Evolutionary conservation across 169 alveolate genomes (phyloP), one percentile per base, ranked within the genome.

Genomic region (Eimeria sp.): DNA sequence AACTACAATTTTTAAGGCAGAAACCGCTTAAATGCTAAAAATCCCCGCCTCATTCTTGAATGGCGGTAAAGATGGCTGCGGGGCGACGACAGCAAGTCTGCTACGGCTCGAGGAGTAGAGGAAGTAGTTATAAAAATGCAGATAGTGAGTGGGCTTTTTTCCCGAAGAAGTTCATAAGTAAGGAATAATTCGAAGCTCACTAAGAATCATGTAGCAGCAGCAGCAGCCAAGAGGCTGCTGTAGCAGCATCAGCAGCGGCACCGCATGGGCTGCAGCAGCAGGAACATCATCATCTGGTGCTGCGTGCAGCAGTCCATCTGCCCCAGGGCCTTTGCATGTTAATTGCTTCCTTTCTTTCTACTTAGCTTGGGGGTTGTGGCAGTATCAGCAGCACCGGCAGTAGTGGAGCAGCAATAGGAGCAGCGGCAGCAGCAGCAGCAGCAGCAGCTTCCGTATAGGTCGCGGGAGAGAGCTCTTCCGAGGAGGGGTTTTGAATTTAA

Each of bases 181-280:
- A 46, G 88, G 27, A 78, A 2, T 16, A 78, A 52, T 43, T 78
- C 71, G 68, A 52, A 10, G 68, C 49, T 78, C 88, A 11, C 46
- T 78, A 49, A 78, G 88, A 78, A 78, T 78, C 88, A 46, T n/a
- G 88, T 30, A 78, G 88, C 88, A n/a, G 88, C 88, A 78, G 88
- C 88, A 46, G 88, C 88, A n/a, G 90, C 64, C 82, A 52, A 40
- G 82, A 71, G 37, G 82, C 90, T 40, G 93, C 82, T 2, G 93
- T 83, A 23, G 93, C 93, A 85, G 66, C 91, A 62, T 62, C 82
- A 87, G 93, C 93, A 87, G 93, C 93, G 74, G 93, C 93, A 87
- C 93, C 93, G 93, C 93, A 87, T 52, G 93, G 93, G 93, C 93
- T 87, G 74, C 93, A 6, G 93, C 93, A 87, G 62, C 93, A 62